Evolutionary conservation across 371 early-diverging fungal species (phyloP).

Genomic region (Mucor velutinosus): DNA sequence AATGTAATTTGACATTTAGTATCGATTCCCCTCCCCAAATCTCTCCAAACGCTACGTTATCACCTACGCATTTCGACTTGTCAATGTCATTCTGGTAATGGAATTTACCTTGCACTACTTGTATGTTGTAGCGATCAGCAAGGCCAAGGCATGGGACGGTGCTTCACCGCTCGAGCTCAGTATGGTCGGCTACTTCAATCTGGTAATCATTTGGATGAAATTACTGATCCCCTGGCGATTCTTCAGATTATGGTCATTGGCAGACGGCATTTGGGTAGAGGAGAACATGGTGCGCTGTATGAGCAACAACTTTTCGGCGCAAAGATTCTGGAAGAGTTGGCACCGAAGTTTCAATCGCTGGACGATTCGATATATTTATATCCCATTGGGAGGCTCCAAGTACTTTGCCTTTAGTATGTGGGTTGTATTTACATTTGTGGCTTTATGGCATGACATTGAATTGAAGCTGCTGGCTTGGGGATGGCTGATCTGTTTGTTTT

Average conservation of each 20-base stretch:
- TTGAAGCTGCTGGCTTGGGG: slow-evolving; percentile 90
- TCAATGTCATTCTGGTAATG: slow-evolving; percentile 69
- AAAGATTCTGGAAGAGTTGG: slow-evolving; percentile 94
- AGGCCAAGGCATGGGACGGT: slow-evolving; percentile 78
- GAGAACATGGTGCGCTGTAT: slow-evolving; percentile 96
- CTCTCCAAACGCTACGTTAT: slow-evolving; percentile 41
- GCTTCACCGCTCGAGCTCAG: slow-evolving; percentile 75
- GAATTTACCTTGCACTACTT: slow-evolving; percentile 81
- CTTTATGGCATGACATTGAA: slow-evolving; percentile 94
- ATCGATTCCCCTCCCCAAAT: slow-evolving; percentile 49
- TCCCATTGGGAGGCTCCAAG: slow-evolving; percentile 85
- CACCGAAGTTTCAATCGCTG: slow-evolving; percentile 90
- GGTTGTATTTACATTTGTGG: slow-evolving; percentile 92
- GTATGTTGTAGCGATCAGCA: slow-evolving; percentile 86
- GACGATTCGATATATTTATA: slow-evolving; percentile 88
- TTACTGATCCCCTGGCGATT: slow-evolving; percentile 92
- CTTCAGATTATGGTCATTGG: slow-evolving; percentile 89
- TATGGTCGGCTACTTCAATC: slow-evolving; percentile 81
- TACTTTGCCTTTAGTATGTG: slow-evolving; percentile 72
- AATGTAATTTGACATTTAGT: slow-evolving; percentile 20
- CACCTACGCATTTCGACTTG: slow-evolving; percentile 55
- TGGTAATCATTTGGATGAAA: slow-evolving; percentile 90
- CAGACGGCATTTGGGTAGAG: slow-evolving; percentile 82
- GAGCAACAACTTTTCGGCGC: slow-evolving; percentile 87
- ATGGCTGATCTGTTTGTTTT: slow-evolving; percentile 85